Evolutionary conservation across 768 basidiomycete genomes (phyloP).

Genomic region (Candolleomyces aberdarensis): DNA sequence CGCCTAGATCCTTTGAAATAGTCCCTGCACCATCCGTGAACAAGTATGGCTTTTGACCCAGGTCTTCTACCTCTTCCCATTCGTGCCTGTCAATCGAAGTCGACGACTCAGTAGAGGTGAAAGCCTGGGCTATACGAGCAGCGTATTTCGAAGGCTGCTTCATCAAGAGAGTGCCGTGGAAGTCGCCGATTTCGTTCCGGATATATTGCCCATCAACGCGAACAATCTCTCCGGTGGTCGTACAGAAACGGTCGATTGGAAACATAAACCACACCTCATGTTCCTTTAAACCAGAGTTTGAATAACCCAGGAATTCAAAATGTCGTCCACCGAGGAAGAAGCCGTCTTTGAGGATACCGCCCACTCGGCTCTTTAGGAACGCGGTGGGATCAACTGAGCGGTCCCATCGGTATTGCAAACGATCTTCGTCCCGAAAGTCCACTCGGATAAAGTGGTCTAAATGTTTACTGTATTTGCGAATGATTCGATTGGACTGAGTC

Average conservation of each 20-base stretch:
- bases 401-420: conserved; percentile 69
- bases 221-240: conserved; percentile 26
- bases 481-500: conserved; percentile 76
- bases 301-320: conserved; percentile 84
- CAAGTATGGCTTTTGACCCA: conserved; percentile 37
- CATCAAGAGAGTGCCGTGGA: conserved; percentile 45
- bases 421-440: conserved; percentile 82
- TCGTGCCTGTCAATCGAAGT: conserved; percentile 51
- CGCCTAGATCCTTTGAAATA: conserved; percentile 56
- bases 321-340: conserved; percentile 66
- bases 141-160: conserved; percentile 74
- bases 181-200: conserved; percentile 64
- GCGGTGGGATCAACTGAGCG: conserved; percentile 55
- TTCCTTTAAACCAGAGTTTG: conserved; percentile 69
- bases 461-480: conserved; percentile 60
- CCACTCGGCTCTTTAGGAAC: conserved; percentile 60
- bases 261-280: conserved; percentile 83
- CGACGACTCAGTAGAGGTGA: conserved; percentile 78
- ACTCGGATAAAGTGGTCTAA: conserved; percentile 77
- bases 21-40: conserved; percentile 85
- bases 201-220: conserved; percentile 56
- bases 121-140: conserved; percentile 79
- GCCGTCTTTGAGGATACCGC: conserved; percentile 55
- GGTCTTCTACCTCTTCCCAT: conserved; percentile 64
- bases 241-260: conserved; percentile 47